Evolutionary conservation across 352 stramenopile genomes (phyloP).

Genomic region (Phytophthora sp.): DNA sequence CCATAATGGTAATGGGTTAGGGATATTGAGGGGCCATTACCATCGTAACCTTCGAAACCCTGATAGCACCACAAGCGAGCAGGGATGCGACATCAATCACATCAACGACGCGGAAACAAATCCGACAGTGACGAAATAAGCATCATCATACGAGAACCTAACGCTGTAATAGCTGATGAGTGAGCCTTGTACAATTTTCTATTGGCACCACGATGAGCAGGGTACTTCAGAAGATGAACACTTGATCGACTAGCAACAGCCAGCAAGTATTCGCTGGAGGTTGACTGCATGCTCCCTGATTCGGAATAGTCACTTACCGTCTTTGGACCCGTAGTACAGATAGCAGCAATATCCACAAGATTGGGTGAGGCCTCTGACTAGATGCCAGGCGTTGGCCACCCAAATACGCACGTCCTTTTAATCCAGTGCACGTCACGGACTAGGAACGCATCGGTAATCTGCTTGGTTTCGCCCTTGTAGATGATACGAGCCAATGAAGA

Average conservation of each 20-base stretch:
- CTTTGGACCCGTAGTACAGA: constrained; percentile 48
- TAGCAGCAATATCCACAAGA: constrained; percentile 54
- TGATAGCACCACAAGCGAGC: no score
- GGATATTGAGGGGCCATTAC: no score
- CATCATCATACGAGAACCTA: constrained; percentile 55
- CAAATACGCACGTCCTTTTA: constrained; percentile 75
- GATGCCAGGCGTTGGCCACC: constrained; percentile 67
- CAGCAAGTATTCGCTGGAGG: constrained; percentile 47
- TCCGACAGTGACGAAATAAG: constrained; percentile 59
- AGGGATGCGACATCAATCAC: no score
- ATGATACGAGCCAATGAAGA: constrained; percentile 56
- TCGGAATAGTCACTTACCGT: background rate
- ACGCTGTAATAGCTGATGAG: constrained; percentile 53
- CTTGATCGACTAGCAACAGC: constrained; percentile 55
- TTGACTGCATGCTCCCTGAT: background rate
- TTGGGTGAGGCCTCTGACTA: constrained; percentile 62
- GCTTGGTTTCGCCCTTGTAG: constrained; percentile 49
- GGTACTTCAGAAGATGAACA: constrained; percentile 64
- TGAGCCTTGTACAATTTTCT: constrained; percentile 55
- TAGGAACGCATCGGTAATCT: constrained; percentile 67
- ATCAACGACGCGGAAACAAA: no score
- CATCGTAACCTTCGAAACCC: no score
- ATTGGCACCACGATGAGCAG: constrained; percentile 46
- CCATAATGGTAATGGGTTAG: no score
- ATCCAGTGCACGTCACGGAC: constrained; percentile 65